Evolutionary conservation across 768 basidiomycete species (phyloP).

Genomic region (Suillus placidus): DNA sequence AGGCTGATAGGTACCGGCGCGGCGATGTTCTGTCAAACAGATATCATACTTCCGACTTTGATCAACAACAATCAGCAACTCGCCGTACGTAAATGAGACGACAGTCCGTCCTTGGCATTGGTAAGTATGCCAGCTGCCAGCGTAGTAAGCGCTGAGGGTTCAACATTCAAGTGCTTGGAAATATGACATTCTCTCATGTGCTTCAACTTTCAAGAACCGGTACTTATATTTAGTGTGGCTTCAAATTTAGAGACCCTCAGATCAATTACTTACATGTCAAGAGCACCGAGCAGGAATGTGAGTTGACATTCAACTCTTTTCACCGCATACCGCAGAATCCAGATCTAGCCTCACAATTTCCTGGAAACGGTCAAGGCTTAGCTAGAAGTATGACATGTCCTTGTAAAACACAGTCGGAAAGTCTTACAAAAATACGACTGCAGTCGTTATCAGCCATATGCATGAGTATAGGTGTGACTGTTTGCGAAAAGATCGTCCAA

Average conservation of each 20-base stretch:
- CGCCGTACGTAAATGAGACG: not conserved
- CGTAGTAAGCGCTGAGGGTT: not conserved
- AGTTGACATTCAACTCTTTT: not conserved
- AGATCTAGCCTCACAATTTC: not conserved
- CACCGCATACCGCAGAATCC: not conserved
- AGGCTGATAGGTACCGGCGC: not conserved
- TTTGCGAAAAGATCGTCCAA: not conserved
- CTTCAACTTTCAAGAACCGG: not conserved
- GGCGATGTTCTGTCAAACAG: not conserved
- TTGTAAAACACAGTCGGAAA: not conserved
- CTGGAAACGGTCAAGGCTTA: not conserved
- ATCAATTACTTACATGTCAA: not conserved
- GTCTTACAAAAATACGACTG: not conserved
- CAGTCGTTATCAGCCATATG: not conserved
- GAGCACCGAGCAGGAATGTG: not conserved
- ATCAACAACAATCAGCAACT: not conserved
- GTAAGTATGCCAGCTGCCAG: not conserved
- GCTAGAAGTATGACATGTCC: not conserved
- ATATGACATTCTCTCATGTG: not conserved
- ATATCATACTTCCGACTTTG: not conserved
- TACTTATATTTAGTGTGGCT: not conserved
- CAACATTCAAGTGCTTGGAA: not conserved
- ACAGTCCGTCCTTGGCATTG: not conserved
- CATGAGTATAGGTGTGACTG: not conserved
- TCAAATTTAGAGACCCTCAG: too few relatives aligned